Conservation (phyloP, 805 yeast genomes). For the Candida cerambycidarum region DNA sequence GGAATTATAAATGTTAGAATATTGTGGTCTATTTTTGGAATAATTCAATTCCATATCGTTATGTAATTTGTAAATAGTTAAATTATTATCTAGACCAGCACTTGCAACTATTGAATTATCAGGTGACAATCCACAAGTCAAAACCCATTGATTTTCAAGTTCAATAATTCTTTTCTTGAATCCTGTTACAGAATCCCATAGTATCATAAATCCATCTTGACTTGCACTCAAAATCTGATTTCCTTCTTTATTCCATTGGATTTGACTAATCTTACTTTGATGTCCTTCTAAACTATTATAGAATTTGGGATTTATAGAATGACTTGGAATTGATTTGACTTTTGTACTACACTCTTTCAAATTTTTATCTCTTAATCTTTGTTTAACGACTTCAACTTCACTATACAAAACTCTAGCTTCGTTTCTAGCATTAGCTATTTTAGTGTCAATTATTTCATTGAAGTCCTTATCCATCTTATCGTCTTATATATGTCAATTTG, state of each 20-base stretch:
- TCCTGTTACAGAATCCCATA: conserved; percentile 81
- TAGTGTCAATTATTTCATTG: conserved; percentile 4
- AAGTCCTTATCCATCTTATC: background rate
- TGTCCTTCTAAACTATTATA: conserved; percentile 57
- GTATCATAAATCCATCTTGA: conserved; percentile 80
- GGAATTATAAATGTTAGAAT: conserved; percentile 7
- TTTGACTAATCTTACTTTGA: conserved; percentile 65
- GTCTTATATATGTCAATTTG: no score
- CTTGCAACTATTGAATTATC: conserved; percentile 66
- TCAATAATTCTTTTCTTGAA: conserved; percentile 68
- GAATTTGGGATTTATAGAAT: conserved; percentile 27
- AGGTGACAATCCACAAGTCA: conserved; percentile 72
- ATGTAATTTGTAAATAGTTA: conserved; percentile 60
- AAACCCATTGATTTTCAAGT: conserved; percentile 76
- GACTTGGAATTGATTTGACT: conserved; percentile 32
- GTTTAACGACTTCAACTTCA: conserved; percentile 48
- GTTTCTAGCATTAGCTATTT: conserved; percentile 34
- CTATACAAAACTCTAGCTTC: conserved; percentile 49
- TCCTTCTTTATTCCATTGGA: conserved; percentile 70
- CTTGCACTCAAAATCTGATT: conserved; percentile 65
- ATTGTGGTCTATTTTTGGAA: background rate
- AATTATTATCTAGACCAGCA: conserved; percentile 80
- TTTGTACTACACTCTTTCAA: conserved; percentile 38
- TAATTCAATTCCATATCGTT: background rate
- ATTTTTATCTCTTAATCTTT: conserved; percentile 45